Evolutionary conservation across 164 flowering plant genomes (phyloP).

Genomic region (Sedum album): DNA sequence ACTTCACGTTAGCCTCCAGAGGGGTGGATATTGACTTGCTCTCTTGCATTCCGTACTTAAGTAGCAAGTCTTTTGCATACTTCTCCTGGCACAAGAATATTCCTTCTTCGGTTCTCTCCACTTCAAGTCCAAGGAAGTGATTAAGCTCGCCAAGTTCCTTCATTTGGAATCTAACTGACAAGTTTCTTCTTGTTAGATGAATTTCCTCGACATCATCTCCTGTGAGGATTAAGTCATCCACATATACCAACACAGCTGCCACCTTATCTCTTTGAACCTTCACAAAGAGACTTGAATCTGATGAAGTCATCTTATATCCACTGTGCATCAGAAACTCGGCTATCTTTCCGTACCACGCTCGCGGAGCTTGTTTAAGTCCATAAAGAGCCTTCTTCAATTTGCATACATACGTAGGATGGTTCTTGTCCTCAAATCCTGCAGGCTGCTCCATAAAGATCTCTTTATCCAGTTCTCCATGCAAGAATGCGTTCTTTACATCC

Average conservation of each 20-base stretch:
- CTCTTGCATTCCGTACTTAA: conserved; percentile 1
- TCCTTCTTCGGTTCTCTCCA: conserved; percentile 7
- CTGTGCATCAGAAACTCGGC: not conserved
- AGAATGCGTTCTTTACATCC: not conserved
- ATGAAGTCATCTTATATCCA: not conserved
- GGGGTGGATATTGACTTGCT: conserved; percentile 8
- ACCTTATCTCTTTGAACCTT: not conserved
- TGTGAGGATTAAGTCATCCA: conserved; percentile 15
- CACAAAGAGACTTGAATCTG: conserved; percentile 13
- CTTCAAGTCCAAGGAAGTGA: conserved; percentile 16
- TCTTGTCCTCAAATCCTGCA: not conserved
- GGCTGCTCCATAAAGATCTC: conserved; percentile 11
- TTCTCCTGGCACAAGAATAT: conserved; percentile 10
- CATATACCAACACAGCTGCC: conserved; percentile 9
- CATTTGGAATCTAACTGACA: conserved; percentile 13
- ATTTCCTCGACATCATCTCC: conserved; percentile 9
- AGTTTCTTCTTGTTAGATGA: not conserved
- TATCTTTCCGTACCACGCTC: not conserved
- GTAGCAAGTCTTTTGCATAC: conserved; percentile 5
- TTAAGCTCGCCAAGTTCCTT: conserved; percentile 13
- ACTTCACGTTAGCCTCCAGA: not conserved
- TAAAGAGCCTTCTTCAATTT: not conserved
- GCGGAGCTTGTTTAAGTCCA: conserved; percentile 6
- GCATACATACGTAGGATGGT: not conserved
- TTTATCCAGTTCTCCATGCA: not conserved